Percentiles rank a stretch among this genome's conserved stretches.
These are phyloP conservation scores for Globisporangium solare DNA, from an alignment of 352 stramenopile genomes.

Conservation along the genomic window DNA sequence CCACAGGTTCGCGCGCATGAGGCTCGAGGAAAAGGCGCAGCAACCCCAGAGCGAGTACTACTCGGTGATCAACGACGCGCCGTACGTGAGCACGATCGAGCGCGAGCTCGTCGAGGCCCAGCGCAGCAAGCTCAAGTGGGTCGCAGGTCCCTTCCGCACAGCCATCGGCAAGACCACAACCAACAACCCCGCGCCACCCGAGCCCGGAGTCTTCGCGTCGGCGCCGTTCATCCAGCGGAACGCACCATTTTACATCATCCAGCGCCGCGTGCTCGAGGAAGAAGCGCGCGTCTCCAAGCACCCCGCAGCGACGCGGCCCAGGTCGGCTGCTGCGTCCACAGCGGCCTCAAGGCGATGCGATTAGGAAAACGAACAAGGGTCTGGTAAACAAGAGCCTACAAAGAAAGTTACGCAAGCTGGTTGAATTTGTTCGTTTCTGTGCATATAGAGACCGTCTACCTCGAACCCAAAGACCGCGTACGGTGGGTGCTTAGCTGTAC, in stretches of 20 bases:
- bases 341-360: neutral
- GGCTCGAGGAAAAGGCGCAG: constrained; percentile 24
- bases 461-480: too few species aligned
- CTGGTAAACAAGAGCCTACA: neutral
- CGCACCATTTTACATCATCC: constrained; percentile 48
- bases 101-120: constrained; percentile 48
- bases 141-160: constrained; percentile 60
- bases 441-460: too few species aligned
- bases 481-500: constrained; percentile 53
- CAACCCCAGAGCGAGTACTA: constrained; percentile 37
- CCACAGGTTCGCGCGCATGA: constrained; percentile 41
- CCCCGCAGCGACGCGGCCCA: neutral
- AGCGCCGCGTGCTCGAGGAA: constrained; percentile 40
- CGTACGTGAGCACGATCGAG: constrained; percentile 51
- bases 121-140: constrained; percentile 67
- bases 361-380: neutral
- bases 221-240: constrained; percentile 54
- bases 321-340: neutral
- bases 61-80: constrained; percentile 77
- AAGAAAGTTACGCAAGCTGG: too few species aligned
- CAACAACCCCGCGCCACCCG: constrained; percentile 21
- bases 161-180: constrained; percentile 65
- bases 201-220: constrained; percentile 52
- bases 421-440: neutral
- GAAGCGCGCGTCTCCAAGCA: neutral